phyloP scores from a whole-genome alignment of 1,139 yeast species.

The Scheffersomyces insectosa region DNA sequence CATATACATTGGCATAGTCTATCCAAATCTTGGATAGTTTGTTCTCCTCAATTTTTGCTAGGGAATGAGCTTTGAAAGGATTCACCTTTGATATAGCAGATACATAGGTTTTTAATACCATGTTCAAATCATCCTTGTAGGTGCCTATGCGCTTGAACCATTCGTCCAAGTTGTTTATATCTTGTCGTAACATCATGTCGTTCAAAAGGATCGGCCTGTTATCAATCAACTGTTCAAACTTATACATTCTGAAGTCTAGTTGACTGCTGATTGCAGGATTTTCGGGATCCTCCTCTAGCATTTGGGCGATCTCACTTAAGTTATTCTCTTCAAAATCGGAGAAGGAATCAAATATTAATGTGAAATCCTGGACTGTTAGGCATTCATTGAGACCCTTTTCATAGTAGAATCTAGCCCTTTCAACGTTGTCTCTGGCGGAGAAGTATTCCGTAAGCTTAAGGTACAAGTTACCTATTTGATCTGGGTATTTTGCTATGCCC shows the following conservation, averaged over 20 bases:
- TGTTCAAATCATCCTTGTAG: conserved; percentile 34
- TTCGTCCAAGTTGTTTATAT: conserved; percentile 58
- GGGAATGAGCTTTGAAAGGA: conserved; percentile 52
- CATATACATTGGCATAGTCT: conserved; percentile 66
- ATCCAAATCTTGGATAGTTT: conserved; percentile 65
- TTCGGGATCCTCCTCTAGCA: conserved; percentile 12
- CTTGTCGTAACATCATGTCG: conserved; percentile 66
- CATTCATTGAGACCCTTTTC: conserved; percentile 50
- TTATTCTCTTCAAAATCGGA: conserved; percentile 61
- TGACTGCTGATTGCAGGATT: conserved; percentile 20
- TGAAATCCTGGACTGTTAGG: conserved; percentile 61
- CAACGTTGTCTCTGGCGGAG: conserved; percentile 27
- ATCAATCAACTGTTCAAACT: conserved; percentile 57
- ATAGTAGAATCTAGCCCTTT: conserved; percentile 49
- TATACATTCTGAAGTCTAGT: conserved; percentile 46
- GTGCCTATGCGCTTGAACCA: conserved; percentile 68
- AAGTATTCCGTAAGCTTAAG: conserved; percentile 53
- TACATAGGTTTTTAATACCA: conserved; percentile 58
- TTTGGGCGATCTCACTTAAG: conserved; percentile 37
- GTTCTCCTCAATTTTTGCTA: conserved; percentile 22
- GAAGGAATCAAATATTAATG: conserved; percentile 62
- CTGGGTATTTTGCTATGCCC: conserved; percentile 55
- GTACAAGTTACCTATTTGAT: conserved; percentile 55
- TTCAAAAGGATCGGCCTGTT: conserved; percentile 58
- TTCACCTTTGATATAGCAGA: conserved; percentile 68